Percentiles rank a stretch among this genome's conserved stretches.
phyloP scores from a whole-genome alignment of 352 stramenopile species.

The Phytophthora palmivora region DNA sequence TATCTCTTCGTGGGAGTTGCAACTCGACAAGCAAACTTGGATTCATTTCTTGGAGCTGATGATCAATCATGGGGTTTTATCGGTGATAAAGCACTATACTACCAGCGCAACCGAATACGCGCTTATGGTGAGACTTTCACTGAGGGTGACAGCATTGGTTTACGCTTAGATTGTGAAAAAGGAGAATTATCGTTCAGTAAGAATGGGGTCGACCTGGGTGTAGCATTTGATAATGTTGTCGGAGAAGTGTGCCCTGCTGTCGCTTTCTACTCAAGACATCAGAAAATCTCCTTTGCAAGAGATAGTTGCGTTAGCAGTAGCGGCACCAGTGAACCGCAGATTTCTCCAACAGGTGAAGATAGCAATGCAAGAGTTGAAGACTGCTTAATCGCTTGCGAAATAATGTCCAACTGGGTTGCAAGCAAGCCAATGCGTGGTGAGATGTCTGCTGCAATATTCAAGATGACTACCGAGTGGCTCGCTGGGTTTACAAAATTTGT shows the following conservation, averaged over 20 bases:
- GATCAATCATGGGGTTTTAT: slow-evolving; percentile 99
- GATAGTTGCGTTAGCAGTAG: slow-evolving; percentile 30
- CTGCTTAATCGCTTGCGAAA: slow-evolving; percentile 63
- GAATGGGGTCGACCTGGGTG: slow-evolving; percentile 86
- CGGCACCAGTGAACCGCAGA: background rate
- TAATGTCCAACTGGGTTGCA: slow-evolving; percentile 56
- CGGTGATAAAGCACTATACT: slow-evolving; percentile 98
- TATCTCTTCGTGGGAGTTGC: slow-evolving; percentile 98
- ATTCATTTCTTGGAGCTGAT: slow-evolving; percentile 98
- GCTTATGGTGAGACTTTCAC: slow-evolving; percentile 89
- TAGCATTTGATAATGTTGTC: slow-evolving; percentile 93
- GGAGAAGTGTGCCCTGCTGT: slow-evolving; percentile 92
- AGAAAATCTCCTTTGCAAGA: slow-evolving; percentile 73
- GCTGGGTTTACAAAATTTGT: slow-evolving; percentile 54
- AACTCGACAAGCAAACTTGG: slow-evolving; percentile 89
- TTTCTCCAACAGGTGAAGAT: slow-evolving; percentile 29
- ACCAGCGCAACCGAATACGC: slow-evolving; percentile 95
- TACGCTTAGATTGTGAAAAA: slow-evolving; percentile 85
- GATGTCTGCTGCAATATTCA: slow-evolving; percentile 47
- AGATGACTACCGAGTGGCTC: slow-evolving; percentile 70
- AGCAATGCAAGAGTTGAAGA: slow-evolving; percentile 53
- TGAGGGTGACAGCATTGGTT: slow-evolving; percentile 88
- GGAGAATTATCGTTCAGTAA: slow-evolving; percentile 90
- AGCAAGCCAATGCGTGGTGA: slow-evolving; percentile 30
- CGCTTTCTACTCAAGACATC: slow-evolving; percentile 92